A percentile compares a stretch with the other conserved stretches of the same genome.
These are phyloP conservation scores for Acephala macrosclerotiorum DNA, from an alignment of 2,329 filamentous ascomycete genomes.

Conservation along the genomic window DNA sequence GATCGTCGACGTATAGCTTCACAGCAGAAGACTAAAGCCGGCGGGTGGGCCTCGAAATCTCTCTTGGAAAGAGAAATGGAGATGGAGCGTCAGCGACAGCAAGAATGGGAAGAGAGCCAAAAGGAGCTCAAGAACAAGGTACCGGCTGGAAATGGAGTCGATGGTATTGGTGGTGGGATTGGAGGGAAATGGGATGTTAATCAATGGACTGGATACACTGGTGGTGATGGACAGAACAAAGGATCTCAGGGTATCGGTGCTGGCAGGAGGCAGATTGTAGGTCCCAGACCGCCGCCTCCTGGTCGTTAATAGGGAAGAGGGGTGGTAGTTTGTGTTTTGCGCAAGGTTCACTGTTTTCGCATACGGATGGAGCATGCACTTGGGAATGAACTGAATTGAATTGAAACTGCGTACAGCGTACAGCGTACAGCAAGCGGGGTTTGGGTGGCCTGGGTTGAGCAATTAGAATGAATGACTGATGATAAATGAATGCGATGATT, in stretches of 20 bases:
- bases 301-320: conserved; percentile 21
- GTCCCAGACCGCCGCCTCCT: conserved; percentile 70
- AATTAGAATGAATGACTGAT: conserved; percentile 5
- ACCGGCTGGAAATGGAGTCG: conserved; percentile 56
- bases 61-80: conserved; percentile 68
- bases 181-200: conserved; percentile 71
- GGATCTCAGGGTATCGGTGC: conserved; percentile 72
- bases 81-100: conserved; percentile 63
- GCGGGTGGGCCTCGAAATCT: conserved; percentile 60
- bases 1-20: conserved; percentile 55
- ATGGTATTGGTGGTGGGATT: conserved; percentile 71
- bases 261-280: conserved; percentile 79
- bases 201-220: conserved; percentile 71
- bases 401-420: conserved; percentile 2
- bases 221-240: conserved; percentile 77
- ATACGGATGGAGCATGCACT: not conserved
- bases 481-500: not conserved
- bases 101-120: conserved; percentile 78
- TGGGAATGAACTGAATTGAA: not conserved
- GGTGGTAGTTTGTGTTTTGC: not conserved
- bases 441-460: not conserved
- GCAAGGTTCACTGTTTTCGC: not conserved
- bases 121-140: conserved; percentile 60
- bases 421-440: not conserved
- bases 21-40: conserved; percentile 59